A percentile compares a stretch with the other conserved stretches of the same genome.
Evolutionary conservation across 768 basidiomycete genomes (phyloP).

Genomic region (Rubroboletus pulcherrimus): DNA sequence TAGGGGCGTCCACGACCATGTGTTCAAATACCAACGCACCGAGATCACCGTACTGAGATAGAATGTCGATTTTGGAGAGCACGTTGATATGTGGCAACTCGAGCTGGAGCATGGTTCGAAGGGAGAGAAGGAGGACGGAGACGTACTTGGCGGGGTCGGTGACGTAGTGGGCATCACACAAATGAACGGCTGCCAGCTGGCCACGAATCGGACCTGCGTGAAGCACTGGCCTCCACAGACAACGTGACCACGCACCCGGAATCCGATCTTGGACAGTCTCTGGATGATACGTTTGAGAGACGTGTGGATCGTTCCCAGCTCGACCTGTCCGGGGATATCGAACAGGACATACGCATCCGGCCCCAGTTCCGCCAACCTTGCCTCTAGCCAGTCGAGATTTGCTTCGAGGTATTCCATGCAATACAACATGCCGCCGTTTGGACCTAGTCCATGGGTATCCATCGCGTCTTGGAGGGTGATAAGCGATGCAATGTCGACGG

Average conservation of each 20-base stretch:
- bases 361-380: conserved; percentile 58
- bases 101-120: conserved; percentile 96
- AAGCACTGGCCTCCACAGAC: neutral
- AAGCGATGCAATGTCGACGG: conserved; percentile 77
- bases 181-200: conserved; percentile 88
- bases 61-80: conserved; percentile 91
- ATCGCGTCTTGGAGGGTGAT: conserved; percentile 88
- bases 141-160: conserved; percentile 95
- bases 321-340: conserved; percentile 96
- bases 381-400: conserved; percentile 90
- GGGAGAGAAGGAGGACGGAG: conserved; percentile 84
- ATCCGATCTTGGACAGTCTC: conserved; percentile 67
- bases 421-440: conserved; percentile 94
- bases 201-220: neutral
- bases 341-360: conserved; percentile 85
- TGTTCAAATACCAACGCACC: conserved; percentile 46
- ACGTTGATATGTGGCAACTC: conserved; percentile 99
- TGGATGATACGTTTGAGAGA: conserved; percentile 78
- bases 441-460: conserved; percentile 79
- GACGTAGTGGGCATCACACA: conserved; percentile 96
- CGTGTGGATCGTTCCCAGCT: conserved; percentile 93
- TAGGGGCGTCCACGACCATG: neutral
- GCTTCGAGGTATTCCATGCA: conserved; percentile 95
- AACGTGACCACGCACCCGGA: conserved; percentile 65
- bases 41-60: conserved; percentile 85